Base-by-base conservation (phyloP, 1,139 yeast species). In the Suhomyces guaymorum region DNA sequence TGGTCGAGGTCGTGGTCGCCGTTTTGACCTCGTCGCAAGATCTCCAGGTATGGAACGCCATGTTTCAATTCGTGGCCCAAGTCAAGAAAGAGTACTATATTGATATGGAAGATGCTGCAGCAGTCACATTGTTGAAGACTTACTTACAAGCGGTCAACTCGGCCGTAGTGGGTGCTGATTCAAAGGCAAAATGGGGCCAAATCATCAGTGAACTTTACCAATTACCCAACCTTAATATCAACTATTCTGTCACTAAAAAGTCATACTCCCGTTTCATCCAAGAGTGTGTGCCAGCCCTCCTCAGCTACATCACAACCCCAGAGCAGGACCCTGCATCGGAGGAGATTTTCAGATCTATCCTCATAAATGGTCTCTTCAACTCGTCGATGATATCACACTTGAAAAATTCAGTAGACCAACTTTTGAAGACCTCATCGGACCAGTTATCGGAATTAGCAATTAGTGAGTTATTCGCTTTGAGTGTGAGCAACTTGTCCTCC, bases 61-160 rank as follows among this genome's bases (percentile, higher is more conserved):
- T 45, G 20, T 45, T 61, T 31, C 36, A 36, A 2, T 44, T 53
- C 10, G 33, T 63, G 10, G 35, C 43, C 4, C 25, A 42, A 26
- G 41, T 63, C 5, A 41, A 46, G 28, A 35, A 49, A 7, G 55
- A 55, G 10, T 50, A 56, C 7, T 66, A 55, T 39, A 40, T 68
- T 16, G 61, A 59, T n/a, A 51, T 61, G 4, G 74, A 69, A 23
- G 73, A 69, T 36, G 42, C 38, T 15, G 32, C 44, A 9, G 47
- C 60, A 4, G 47, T 57, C 12, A 38, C 41, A 4, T 46, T 61
- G 24, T 35, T 61, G 26, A 33, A 45, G 10, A 32, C 53, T 11
- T 61, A 49, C 38, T n/a, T 33, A 6, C 29, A 28, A 14, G 30
- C 26, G 2, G 15, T 28, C 21, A 21, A 20, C 10, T 4, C 16